Evolutionary conservation across 2,329 filamentous ascomycete species (phyloP), one percentile per base, ranked within the genome.

Genomic region (Fusarium bactridioides): DNA sequence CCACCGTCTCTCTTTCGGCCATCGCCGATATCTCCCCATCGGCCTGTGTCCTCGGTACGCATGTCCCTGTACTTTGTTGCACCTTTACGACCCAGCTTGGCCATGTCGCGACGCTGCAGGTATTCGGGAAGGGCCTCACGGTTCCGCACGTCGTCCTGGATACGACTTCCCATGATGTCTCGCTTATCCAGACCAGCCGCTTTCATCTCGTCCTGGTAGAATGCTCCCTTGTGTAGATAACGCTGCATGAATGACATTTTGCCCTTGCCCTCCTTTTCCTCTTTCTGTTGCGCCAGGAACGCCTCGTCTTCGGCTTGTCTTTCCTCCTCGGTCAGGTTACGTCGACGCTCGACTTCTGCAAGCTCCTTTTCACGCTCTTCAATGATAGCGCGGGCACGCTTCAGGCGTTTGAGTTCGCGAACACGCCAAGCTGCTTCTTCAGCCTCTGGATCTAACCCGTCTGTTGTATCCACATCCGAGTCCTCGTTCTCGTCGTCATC

Each of bases 201-300:
- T 75, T 91, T 90, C 57, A 91, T 87, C 76, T 97, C 93, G 58
- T 95, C 94, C 74, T 92, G 93, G 85, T 94, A 98, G 84, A 98
- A 99, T 21, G 96, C 96, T 54, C 96, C 96, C 83, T 95, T 95
- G 86, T 99, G 96, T 82, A 94, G 95, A 84, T 98, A 99, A 80
- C 95, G 94, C 79, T 98, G 95, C 93, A 98, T 94, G 81, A 91
- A 98, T 4, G 89, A 89, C 87, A 96, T 94, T 82, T 95, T 92
- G 59, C 94, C 94, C 68, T 92, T 91, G 56, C 86, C 82, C 69
- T 93, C 90, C 76, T 93, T 93, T 71, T 97, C 94, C 70, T 93
- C 92, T 75, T 92, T 90, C 82, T 98, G 95, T 73, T 87, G 86
- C 2, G 91, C 91, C 23, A 98, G 84, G 80, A 90, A 93, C 56